Evolutionary conservation across 2,329 filamentous ascomycete genomes (phyloP), one percentile per base, ranked within the genome.

Genomic region (Colletotrichum liriopes): DNA sequence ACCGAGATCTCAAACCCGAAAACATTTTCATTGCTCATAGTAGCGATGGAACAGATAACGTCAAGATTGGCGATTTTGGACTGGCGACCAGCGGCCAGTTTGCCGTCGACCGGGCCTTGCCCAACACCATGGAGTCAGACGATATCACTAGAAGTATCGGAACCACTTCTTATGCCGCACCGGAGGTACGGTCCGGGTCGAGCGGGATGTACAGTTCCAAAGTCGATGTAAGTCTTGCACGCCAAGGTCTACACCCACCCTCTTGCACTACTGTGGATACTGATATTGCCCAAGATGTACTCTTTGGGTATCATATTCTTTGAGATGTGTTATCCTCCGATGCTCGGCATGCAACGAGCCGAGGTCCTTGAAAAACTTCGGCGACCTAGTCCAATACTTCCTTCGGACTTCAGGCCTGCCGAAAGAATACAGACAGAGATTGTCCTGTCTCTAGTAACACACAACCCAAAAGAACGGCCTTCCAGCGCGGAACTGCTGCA

Each of bases 271-370:
- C 12, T 16, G 14, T 29, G 29, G 63, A 55, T 60, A 35, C 75
- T 77, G 71, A 79, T 63, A n/a, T 9, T 0, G 8, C 45, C 0
- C 67, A 91, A 58, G 88, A 98, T 99, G 96, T 99, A 96, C 80
- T 98, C 96, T 0, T 87, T 99, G 52, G 96, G 96, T 0, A 93
- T 99, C 74, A 98, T 99, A 69, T 97, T 99, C 83, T 98, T 98
- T 76, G 96, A 99, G 82, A 99, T 99, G 96, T 97, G 93, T 78
- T 95, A 92, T 75, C 82, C 86, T 43, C 86, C 90, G 0, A 86
- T 92, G 79, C 76, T 86, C 14, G 90, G 90, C 5, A 92, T 92
- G 89, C 88, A 92, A 76, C 87, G 91, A 74, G 89, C 88, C 2
- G 82, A 87, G 63, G 88, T 91, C 5, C 86, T 98, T 37, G 88